phyloP scores from a whole-genome alignment of 164 flowering plant genomes.

The Platanus orientalis region DNA sequence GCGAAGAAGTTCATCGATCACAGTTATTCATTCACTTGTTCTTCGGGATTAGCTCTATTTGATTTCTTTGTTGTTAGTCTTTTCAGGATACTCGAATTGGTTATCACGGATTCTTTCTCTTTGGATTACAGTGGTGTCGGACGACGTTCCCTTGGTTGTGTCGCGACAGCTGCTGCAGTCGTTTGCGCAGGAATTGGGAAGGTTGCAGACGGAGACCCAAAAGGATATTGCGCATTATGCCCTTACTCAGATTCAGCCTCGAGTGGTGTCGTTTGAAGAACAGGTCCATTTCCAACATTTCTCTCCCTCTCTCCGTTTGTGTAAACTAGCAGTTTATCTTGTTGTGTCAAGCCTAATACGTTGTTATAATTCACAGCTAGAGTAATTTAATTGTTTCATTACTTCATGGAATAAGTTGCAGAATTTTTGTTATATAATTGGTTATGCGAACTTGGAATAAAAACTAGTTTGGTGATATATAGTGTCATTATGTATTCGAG shows the following conservation, averaged over 20 bases:
- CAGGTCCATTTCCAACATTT: constrained; percentile 47
- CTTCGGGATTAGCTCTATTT: not conserved
- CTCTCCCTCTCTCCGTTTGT: not conserved
- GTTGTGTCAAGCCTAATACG: too few species aligned
- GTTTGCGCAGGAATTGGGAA: constrained; percentile 81
- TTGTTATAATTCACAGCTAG: too few species aligned
- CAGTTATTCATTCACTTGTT: constrained; percentile 31
- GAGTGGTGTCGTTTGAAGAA: constrained; percentile 94
- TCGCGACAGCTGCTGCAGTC: constrained; percentile 88
- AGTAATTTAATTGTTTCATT: too few species aligned
- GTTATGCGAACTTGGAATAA: too few species aligned
- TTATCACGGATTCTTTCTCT: not conserved
- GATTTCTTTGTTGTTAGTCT: not conserved
- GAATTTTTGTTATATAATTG: too few species aligned
- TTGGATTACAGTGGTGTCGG: constrained; percentile 65
- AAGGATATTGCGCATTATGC: constrained; percentile 87
- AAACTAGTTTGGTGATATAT: too few species aligned
- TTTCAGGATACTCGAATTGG: not conserved
- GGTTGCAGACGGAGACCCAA: constrained; percentile 65
- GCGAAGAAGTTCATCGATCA: constrained; percentile 84
- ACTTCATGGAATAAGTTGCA: too few species aligned
- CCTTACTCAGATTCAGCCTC: constrained; percentile 90
- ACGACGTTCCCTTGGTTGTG: constrained; percentile 90
- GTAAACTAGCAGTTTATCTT: too few species aligned
- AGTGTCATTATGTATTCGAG: too few species aligned